phyloP scores from a whole-genome alignment of 208 protist genomes.

The Acanthamoeba lenticulata region DNA sequence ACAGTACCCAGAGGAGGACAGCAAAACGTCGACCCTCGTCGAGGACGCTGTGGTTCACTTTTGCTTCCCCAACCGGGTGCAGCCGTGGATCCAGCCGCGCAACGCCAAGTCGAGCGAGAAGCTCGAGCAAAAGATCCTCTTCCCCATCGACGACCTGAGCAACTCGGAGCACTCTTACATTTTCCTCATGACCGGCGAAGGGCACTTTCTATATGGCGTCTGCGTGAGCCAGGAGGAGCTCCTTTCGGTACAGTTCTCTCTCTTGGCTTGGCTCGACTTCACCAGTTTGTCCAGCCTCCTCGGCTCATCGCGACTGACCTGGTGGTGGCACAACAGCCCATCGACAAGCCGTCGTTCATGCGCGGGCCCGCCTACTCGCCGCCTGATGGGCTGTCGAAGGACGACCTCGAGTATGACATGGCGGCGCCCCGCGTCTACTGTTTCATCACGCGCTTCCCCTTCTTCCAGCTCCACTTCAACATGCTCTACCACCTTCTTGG shows the following conservation, averaged over 20 bases:
- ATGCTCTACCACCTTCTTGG: conserved; percentile 1
- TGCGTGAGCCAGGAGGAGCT: conserved; percentile 21
- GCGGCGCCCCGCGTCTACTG: conserved; percentile 24
- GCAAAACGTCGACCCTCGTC: not conserved
- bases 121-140: not conserved
- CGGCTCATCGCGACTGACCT: not conserved
- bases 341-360: conserved; percentile 34
- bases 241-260: not conserved
- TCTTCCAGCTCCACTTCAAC: conserved; percentile 59
- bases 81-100: not conserved
- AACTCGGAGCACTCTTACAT: conserved; percentile 11
- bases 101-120: not conserved
- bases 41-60: not conserved
- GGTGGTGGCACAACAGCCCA: not conserved
- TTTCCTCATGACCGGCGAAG: not conserved
- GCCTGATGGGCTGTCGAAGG: not conserved
- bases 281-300: not conserved
- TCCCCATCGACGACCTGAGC: not conserved
- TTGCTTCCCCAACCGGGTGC: not conserved
- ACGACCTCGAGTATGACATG: not conserved
- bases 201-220: not conserved
- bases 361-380: not conserved
- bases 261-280: not conserved
- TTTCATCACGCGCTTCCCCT: conserved; percentile 50
- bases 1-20: not conserved